Conservation (phyloP, 164 flowering plant genomes). For the Santalum album region DNA sequence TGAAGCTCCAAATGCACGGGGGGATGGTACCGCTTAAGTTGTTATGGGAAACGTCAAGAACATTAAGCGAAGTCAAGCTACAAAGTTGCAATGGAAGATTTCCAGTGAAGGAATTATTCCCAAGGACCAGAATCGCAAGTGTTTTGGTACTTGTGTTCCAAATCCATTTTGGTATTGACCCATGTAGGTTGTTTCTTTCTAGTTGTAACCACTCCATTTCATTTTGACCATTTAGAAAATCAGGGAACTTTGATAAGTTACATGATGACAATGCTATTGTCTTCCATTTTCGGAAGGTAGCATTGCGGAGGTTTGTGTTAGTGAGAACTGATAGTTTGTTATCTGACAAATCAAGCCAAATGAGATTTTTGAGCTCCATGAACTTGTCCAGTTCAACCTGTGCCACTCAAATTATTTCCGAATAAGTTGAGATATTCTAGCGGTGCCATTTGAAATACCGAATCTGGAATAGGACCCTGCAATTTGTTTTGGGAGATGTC, state of each 20-base stretch:
- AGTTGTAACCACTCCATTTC: background rate
- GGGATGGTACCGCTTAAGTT: background rate
- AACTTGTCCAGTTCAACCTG: conserved; percentile 9
- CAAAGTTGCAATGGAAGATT: background rate
- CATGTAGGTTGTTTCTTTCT: conserved; percentile 5
- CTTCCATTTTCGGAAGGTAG: background rate
- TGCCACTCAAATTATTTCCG: conserved; percentile 17
- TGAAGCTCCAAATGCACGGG: no score
- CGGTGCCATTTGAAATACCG: no score
- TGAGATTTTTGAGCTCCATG: conserved; percentile 3
- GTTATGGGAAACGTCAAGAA: background rate
- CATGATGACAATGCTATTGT: background rate
- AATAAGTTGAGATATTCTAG: no score
- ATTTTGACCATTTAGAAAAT: conserved; percentile 2
- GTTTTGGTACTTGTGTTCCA: background rate
- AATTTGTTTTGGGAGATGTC: no score
- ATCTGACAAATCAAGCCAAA: background rate
- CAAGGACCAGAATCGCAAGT: background rate
- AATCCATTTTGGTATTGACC: background rate
- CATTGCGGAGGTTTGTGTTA: background rate
- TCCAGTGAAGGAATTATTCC: background rate
- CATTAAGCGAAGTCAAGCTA: background rate
- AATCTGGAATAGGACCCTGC: no score
- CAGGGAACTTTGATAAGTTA: conserved; percentile 1
- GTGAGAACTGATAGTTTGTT: conserved; percentile 7